These are phyloP conservation scores for Cyathus striatus DNA, from an alignment of 768 basidiomycete genomes.

Conservation along the genomic window DNA sequence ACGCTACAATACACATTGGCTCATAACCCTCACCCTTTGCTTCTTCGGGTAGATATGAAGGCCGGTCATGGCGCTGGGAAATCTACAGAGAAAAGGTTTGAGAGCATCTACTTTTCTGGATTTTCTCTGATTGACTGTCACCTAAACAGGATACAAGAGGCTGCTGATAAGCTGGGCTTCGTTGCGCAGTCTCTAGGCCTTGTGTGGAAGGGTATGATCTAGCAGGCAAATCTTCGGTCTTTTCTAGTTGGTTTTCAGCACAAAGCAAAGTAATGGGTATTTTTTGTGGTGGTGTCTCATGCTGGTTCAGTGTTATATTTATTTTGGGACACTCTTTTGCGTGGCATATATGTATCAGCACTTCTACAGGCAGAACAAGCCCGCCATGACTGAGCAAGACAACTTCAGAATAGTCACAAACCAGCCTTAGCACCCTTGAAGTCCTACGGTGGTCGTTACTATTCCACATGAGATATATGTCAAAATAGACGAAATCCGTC, in stretches of 20 bases:
- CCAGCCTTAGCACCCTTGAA: too few species aligned
- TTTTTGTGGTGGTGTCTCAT: not conserved
- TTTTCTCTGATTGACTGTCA: not conserved
- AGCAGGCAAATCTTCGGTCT: conserved; percentile 11
- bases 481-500: too few species aligned
- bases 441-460: too few species aligned
- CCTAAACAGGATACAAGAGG: conserved; percentile 58
- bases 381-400: too few species aligned
- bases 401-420: too few species aligned
- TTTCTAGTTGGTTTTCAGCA: not conserved
- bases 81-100: conserved; percentile 62
- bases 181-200: conserved; percentile 61
- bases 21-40: conserved; percentile 65
- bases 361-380: too few species aligned
- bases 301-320: not conserved
- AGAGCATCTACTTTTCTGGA: conserved; percentile 1
- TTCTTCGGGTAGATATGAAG: conserved; percentile 76
- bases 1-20: conserved; percentile 65
- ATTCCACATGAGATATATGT: too few species aligned
- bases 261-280: not conserved
- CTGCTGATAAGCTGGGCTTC: conserved; percentile 75
- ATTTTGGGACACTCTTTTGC: not conserved
- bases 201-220: conserved; percentile 25
- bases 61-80: conserved; percentile 81
- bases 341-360: too few species aligned